Conservation (phyloP, 108 stramenopile species). For the Cylindrotheca closterium region DNA sequence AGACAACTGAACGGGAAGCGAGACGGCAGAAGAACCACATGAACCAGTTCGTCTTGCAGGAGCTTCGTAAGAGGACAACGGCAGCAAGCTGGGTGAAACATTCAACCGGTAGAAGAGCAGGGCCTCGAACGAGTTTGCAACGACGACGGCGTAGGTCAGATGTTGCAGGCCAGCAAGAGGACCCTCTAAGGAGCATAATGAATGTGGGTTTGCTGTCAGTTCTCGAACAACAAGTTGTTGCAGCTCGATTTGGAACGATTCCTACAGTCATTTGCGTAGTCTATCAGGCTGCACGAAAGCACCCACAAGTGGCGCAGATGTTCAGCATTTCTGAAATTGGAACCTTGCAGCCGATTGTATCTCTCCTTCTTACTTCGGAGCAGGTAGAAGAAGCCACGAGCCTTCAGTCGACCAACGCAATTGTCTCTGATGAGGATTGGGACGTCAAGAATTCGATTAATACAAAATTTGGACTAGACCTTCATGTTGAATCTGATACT, state of each 20-base stretch:
- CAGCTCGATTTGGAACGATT: conserved; percentile 18
- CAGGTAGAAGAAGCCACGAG: conserved; percentile 22
- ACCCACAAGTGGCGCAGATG: conserved; percentile 16
- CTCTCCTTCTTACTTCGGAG: conserved; percentile 15
- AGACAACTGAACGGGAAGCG: not conserved
- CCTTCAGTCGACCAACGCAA: not conserved
- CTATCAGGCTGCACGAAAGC: not conserved
- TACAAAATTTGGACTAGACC: conserved; percentile 21
- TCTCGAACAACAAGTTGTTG: conserved; percentile 5
- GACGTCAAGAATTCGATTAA: not conserved
- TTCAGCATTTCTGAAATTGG: conserved; percentile 5
- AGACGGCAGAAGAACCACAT: conserved; percentile 4
- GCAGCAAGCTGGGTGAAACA: not conserved
- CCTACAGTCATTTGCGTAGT: conserved; percentile 22
- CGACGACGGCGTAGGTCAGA: not conserved
- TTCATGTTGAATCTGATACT: conserved; percentile 23
- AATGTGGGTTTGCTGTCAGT: conserved; percentile 7
- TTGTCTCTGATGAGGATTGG: conserved; percentile 6
- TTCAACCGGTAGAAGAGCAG: not conserved
- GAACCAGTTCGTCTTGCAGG: conserved; percentile 14
- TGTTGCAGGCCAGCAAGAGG: not conserved
- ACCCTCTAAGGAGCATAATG: conserved; percentile 15
- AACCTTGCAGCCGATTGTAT: conserved; percentile 11
- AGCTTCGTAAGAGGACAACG: conserved; percentile 11
- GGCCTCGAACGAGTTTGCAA: not conserved